Percentiles rank a stretch among this genome's conserved stretches.
Evolutionary conservation across 768 basidiomycete genomes (phyloP).

Genomic region (Hydnomerulius pinastri): DNA sequence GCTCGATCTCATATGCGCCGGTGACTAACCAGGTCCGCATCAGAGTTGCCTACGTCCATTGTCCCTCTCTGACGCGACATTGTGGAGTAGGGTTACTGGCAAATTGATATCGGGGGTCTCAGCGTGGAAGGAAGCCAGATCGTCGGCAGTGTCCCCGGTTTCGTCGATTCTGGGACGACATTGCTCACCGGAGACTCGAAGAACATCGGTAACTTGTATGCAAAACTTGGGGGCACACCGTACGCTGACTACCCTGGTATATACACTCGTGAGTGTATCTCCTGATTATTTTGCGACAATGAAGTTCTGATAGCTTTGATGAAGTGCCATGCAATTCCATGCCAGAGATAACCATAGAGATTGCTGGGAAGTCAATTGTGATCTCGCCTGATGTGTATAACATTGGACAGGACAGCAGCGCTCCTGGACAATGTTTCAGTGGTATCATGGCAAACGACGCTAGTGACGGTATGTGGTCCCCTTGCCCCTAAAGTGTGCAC

Average conservation of each 20-base stretch:
- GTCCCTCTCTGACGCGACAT: no score
- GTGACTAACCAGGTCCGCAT: slow-evolving; percentile 24
- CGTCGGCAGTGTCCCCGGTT: neutral
- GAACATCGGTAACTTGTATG: slow-evolving; percentile 22
- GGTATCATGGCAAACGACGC: neutral
- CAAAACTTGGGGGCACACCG: slow-evolving; percentile 19
- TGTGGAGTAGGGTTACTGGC: slow-evolving; percentile 14
- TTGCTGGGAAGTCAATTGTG: slow-evolving; percentile 36
- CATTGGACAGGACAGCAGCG: slow-evolving; percentile 28
- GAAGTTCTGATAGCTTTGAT: no score
- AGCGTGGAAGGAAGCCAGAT: neutral
- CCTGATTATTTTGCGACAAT: neutral
- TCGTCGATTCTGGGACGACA: slow-evolving; percentile 11
- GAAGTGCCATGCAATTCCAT: slow-evolving; percentile 27
- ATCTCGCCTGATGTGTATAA: slow-evolving; percentile 35
- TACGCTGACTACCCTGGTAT: slow-evolving; percentile 18
- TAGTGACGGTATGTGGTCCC: no score
- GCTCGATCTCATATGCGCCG: slow-evolving; percentile 31
- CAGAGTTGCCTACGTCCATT: no score
- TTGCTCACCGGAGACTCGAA: neutral
- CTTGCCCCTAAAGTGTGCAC: no score
- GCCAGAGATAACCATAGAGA: slow-evolving; percentile 30
- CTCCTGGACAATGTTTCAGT: neutral
- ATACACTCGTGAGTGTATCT: slow-evolving; percentile 30
- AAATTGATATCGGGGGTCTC: neutral